Evolutionary conservation across 148 eudicot genomes (phyloP), one percentile per base, ranked within the genome.

Genomic region (Diospyros lotus): DNA sequence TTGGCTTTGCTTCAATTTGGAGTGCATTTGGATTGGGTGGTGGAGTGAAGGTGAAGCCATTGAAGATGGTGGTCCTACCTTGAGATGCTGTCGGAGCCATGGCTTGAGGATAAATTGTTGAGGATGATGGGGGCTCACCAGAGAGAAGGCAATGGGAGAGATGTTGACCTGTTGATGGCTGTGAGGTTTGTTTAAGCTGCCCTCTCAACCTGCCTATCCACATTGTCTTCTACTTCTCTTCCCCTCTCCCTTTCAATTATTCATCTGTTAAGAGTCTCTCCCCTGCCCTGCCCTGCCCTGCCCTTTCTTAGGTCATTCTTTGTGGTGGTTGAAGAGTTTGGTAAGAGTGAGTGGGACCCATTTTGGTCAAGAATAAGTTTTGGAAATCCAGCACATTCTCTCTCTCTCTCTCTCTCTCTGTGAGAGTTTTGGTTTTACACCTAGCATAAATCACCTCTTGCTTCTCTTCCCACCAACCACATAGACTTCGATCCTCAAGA

Each of bases 41-140:
- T 45, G 71, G 55, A 81, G 63, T 41, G 18, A 77, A 76, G 79
- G 63, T 41, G 18, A 77, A 76, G 79, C 83, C 83, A 67, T 44
- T 62, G 73, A 13, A 66, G 64, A 65, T n/a, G 52, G 63, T 75
- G 61, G 65, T 48, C 60, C 52, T 9, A 52, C 38, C 77, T 9
- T 17, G 43, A 28, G 3, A 40, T 4, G 8, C 4, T 62, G 44
- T 62, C 0, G 14, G 40, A 44, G 43, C 66, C 66, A 7, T 62
- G 66, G 4, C 45, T 40, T 4, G 0, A 5, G 8, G 11, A 9
- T 10, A 55, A 13, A 2, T 55, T 55, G 8, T 55, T 3, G 59
- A 13, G 12, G 8, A 8, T 54, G 41, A 48, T 64, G 67, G 67
- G 67, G 67, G 4, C 67, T 13, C 14, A 64, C 3, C 6, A 6